phyloP scores from a whole-genome alignment of 2,329 filamentous ascomycete species.

The Zalaria sp. region DNA sequence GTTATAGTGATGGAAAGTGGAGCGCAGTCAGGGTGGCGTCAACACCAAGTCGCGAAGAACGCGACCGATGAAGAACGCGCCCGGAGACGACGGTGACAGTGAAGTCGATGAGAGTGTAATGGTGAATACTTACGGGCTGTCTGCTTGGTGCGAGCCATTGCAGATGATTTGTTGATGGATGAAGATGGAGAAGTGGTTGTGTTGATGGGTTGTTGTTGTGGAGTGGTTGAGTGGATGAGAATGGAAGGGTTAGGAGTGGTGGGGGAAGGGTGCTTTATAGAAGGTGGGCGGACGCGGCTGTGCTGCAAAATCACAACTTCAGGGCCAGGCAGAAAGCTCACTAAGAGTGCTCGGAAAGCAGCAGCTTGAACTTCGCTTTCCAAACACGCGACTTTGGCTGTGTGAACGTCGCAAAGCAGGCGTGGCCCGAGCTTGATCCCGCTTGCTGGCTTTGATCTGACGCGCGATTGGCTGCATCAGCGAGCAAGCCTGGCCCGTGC shows the following conservation, averaged over 20 bases:
- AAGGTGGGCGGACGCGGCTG: slow-evolving; percentile 4
- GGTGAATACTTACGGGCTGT: slow-evolving; percentile 36
- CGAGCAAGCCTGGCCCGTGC: not conserved
- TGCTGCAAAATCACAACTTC: slow-evolving; percentile 7
- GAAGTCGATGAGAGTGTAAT: slow-evolving; percentile 7
- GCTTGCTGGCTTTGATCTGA: not conserved
- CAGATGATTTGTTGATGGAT: slow-evolving; percentile 13
- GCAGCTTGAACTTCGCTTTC: slow-evolving; percentile 3
- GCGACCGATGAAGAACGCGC: slow-evolving; percentile 5
- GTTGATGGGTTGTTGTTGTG: slow-evolving; percentile 15
- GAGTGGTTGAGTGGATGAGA: slow-evolving; percentile 6
- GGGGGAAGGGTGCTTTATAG: slow-evolving; percentile 10
- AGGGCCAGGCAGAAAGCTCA: too few species aligned
- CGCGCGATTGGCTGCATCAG: not conserved
- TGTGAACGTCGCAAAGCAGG: not conserved
- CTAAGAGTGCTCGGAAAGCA: slow-evolving; percentile 3
- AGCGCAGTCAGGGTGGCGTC: not conserved
- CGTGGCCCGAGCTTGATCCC: not conserved
- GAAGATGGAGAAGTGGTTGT: slow-evolving; percentile 12
- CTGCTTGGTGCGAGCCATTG: slow-evolving; percentile 42
- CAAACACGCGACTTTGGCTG: not conserved
- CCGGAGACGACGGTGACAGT: slow-evolving; percentile 6
- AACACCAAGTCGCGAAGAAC: slow-evolving; percentile 1
- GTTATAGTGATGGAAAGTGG: not conserved
- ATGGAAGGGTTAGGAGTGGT: slow-evolving; percentile 9